A percentile compares a stretch with the other conserved stretches of the same genome.
Evolutionary conservation across 768 basidiomycete species (phyloP).

Genomic region (Lentinula lateritia): DNA sequence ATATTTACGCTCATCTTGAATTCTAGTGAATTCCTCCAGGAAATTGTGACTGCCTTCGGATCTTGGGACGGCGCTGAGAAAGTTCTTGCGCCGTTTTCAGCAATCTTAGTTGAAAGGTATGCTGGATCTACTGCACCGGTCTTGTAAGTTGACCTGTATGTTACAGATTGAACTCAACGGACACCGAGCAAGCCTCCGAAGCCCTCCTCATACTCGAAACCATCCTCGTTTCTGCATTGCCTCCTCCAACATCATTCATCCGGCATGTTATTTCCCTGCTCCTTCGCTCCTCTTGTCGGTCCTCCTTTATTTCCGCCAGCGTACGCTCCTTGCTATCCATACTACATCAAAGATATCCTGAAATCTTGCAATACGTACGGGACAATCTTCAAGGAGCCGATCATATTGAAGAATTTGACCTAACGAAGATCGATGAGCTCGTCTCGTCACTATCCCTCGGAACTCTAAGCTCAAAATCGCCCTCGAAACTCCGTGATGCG

Average conservation of each 20-base stretch:
- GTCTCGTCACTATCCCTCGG: constrained; percentile 54
- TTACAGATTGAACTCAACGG: not conserved
- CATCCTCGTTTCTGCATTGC: not conserved
- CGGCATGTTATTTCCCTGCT: not conserved
- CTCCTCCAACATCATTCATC: not conserved
- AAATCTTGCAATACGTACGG: constrained; percentile 37
- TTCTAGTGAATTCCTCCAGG: not conserved
- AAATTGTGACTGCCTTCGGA: constrained; percentile 19
- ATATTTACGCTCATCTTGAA: constrained; percentile 34
- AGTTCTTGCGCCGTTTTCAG: constrained; percentile 49
- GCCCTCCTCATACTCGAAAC: not conserved
- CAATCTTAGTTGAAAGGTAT: constrained; percentile 31
- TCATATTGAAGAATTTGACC: constrained; percentile 25
- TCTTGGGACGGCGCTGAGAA: constrained; percentile 52
- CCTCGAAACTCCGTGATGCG: not conserved
- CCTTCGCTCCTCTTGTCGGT: not conserved
- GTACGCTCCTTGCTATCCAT: constrained; percentile 43
- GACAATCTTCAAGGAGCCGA: constrained; percentile 25
- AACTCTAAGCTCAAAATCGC: constrained; percentile 7
- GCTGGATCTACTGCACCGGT: not conserved
- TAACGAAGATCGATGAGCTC: constrained; percentile 46
- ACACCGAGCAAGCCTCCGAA: not conserved
- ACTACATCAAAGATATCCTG: constrained; percentile 63
- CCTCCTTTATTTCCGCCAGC: constrained; percentile 11
- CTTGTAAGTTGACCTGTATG: too few species aligned